Percentiles rank a stretch among this genome's conserved stretches.
These are phyloP conservation scores for Botryotinia narcissicola DNA, from an alignment of 2,329 filamentous ascomycete species.

Conservation along the genomic window DNA sequence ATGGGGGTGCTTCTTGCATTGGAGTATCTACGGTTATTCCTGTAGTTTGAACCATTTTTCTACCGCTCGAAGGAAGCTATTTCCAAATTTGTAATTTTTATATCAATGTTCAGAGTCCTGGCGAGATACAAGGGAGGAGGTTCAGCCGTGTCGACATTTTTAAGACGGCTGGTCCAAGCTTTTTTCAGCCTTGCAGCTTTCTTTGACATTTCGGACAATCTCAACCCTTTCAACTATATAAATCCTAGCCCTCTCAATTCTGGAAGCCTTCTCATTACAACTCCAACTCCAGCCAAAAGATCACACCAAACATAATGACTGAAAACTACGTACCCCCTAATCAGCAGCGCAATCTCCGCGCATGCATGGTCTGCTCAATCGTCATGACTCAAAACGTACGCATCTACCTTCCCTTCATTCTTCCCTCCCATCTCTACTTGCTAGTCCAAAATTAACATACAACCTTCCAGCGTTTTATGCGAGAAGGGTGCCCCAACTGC, in stretches of 20 bases:
- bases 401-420: background rate
- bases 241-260: background rate
- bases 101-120: background rate
- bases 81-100: background rate
- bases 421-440: constrained; percentile 11
- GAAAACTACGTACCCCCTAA: constrained; percentile 68
- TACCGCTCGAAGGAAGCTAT: background rate
- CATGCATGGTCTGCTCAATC: constrained; percentile 98
- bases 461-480: constrained; percentile 70
- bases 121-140: background rate
- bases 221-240: background rate
- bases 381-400: constrained; percentile 76
- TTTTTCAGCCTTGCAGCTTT: constrained; percentile 18
- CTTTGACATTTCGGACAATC: background rate
- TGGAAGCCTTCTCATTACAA: background rate
- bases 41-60: background rate
- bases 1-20: constrained; percentile 10
- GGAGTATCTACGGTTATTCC: background rate
- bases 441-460: constrained; percentile 19
- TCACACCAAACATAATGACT: constrained; percentile 33
- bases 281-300: background rate
- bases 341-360: constrained; percentile 83
- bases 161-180: constrained; percentile 6
- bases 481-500: constrained; percentile 93
- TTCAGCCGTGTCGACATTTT: constrained; percentile 14